These are phyloP conservation scores for Candida sp. DNA, from an alignment of 1,139 yeast genomes.

Conservation along the genomic window DNA sequence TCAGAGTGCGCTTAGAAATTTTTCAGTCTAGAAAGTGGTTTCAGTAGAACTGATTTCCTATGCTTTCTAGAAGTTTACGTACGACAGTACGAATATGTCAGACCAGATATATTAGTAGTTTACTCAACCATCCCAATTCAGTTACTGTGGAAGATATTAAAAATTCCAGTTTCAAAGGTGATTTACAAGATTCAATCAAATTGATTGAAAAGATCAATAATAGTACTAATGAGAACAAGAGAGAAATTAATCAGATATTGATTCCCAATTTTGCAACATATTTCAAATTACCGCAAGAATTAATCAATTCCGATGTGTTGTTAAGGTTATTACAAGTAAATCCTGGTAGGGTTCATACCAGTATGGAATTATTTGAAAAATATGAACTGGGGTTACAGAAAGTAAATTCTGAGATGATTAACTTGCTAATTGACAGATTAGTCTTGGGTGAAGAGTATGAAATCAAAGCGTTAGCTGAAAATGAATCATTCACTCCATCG, in stretches of 20 bases:
- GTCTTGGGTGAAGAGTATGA: conserved; percentile 18
- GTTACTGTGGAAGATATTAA: conserved; percentile 1
- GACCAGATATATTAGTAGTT: neutral
- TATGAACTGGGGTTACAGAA: conserved; percentile 13
- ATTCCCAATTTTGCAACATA: conserved; percentile 32
- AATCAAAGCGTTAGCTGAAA: conserved; percentile 3
- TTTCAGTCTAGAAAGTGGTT: neutral
- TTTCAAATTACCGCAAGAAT: conserved; percentile 11
- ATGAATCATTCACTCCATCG: conserved; percentile 5
- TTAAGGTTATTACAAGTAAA: conserved; percentile 26
- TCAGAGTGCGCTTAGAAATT: neutral
- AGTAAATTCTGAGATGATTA: conserved; percentile 10
- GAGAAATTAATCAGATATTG: conserved; percentile 8
- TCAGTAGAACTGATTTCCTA: too few relatives aligned
- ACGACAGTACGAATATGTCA: neutral
- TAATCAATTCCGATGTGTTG: conserved; percentile 12
- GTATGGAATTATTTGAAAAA: conserved; percentile 30
- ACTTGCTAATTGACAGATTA: conserved; percentile 17
- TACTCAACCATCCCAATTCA: neutral
- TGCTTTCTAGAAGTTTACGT: neutral
- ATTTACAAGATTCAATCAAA: conserved; percentile 6
- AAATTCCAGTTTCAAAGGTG: conserved; percentile 5
- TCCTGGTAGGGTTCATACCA: conserved; percentile 38
- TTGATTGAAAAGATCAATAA: conserved; percentile 8
- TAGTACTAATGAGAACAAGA: conserved; percentile 8